Evolutionary conservation across 441 rosid species (phyloP).

Genomic region (Mallotus japonicus): DNA sequence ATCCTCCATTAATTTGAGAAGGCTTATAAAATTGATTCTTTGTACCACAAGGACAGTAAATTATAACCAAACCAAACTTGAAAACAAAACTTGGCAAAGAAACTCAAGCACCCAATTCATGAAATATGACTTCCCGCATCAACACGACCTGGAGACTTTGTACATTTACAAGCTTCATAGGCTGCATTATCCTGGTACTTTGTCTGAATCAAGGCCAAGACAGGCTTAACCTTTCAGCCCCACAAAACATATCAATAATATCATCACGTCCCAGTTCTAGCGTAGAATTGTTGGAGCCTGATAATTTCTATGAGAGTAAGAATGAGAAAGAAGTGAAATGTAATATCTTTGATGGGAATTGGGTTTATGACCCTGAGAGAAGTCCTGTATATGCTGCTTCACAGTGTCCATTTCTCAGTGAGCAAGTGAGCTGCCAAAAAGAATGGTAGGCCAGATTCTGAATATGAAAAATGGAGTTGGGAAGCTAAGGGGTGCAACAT

Average conservation of each 20-base stretch:
- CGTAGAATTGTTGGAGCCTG: not conserved
- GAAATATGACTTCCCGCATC: constrained; percentile 25
- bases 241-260: not conserved
- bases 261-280: not conserved
- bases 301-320: not conserved
- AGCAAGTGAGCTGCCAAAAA: constrained; percentile 44
- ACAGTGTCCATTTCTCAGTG: constrained; percentile 49
- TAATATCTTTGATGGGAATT: constrained; percentile 45
- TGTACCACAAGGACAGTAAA: too few species aligned
- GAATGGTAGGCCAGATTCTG: constrained; percentile 45
- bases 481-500: constrained; percentile 39
- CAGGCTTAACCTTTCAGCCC: constrained; percentile 5
- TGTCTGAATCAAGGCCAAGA: constrained; percentile 15
- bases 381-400: constrained; percentile 33
- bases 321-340: constrained; percentile 25
- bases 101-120: constrained; percentile 4
- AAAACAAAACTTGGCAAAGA: not conserved
- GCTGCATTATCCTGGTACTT: constrained; percentile 24
- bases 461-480: constrained; percentile 59
- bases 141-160: constrained; percentile 30
- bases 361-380: constrained; percentile 42
- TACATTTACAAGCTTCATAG: constrained; percentile 25
- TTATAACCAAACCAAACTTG: not conserved
- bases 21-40: too few species aligned
- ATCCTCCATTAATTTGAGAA: too few species aligned